Evolutionary conservation across 352 stramenopile species (phyloP).

Genomic region (Phytophthora quininea): DNA sequence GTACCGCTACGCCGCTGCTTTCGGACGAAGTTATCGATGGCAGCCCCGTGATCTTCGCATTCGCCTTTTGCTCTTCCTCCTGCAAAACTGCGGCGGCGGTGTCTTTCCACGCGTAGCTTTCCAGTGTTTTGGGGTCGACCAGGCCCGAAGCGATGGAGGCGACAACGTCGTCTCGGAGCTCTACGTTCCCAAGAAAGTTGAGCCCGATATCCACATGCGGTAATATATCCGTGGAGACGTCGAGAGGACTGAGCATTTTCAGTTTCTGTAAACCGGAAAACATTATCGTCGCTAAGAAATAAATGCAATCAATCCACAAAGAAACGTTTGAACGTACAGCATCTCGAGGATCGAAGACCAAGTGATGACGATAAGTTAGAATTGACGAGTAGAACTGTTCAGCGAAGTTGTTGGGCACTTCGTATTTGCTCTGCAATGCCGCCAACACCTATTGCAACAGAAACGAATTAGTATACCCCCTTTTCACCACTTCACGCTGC

Average conservation of each 20-base stretch:
- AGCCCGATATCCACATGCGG: slow-evolving; percentile 58
- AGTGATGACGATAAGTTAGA: slow-evolving; percentile 89
- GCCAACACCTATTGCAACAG: slow-evolving; percentile 46
- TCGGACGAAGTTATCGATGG: slow-evolving; percentile 69
- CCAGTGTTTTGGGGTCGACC: slow-evolving; percentile 71
- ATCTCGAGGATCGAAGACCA: slow-evolving; percentile 85
- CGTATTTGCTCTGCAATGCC: slow-evolving; percentile 60
- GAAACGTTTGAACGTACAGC: slow-evolving; percentile 34
- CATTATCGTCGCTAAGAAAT: no score
- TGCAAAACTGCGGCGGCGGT: slow-evolving; percentile 27
- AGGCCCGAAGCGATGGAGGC: slow-evolving; percentile 60
- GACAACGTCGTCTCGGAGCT: slow-evolving; percentile 59
- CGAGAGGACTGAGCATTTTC: slow-evolving; percentile 79
- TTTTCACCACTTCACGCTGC: neutral
- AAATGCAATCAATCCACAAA: no score
- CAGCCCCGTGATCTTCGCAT: slow-evolving; percentile 16
- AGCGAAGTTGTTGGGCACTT: slow-evolving; percentile 45
- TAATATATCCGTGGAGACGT: slow-evolving; percentile 62
- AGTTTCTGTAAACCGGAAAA: slow-evolving; percentile 51
- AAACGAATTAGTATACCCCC: neutral
- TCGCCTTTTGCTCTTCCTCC: slow-evolving; percentile 19
- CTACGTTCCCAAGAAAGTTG: slow-evolving; percentile 72
- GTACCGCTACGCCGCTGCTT: slow-evolving; percentile 34
- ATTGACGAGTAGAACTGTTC: slow-evolving; percentile 67
- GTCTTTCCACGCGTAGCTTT: slow-evolving; percentile 79